Evolutionary conservation across 805 yeast species (phyloP), one percentile per base, ranked within the genome.

Genomic region (Saccharomycopsis microspora): DNA sequence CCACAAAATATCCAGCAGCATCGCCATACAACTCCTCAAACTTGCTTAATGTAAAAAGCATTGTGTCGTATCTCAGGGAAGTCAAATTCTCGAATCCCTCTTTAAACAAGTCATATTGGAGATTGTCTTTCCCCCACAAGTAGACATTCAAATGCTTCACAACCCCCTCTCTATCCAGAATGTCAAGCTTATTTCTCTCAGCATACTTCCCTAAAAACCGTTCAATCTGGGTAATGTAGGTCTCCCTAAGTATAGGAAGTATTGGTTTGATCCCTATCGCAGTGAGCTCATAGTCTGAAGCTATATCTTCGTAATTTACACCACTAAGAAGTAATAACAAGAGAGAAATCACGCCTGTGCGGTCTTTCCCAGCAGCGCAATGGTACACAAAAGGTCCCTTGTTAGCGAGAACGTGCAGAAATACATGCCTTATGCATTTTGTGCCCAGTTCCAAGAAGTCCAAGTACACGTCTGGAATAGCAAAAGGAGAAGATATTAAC

Each of bases 331-430:
- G 64, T 41, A 85, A 66, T 4, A 85, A 66, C 51, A 86, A 60
- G 78, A 86, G 83, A 2, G 80, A 74, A 54, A 83, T 59, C 9
- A 85, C 69, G 0, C 95, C 95, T 0, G 95, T 85, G 41, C 95
- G 72, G 60, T 86, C 95, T 60, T 85, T 86, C 2, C 95, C 95
- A 1, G 90, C 90, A 3, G 89, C 76, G 63, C 95, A 86, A 59
- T 85, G 90, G 61, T 80, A 76, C 6, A 82, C 62, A 49, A 86
- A 35, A 8, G 11, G 64, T 3, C 75, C 72, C 27, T 64, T 66
- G n/a, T 64, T 61, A 3, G 77, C 72, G 42, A 79, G 66, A 42
- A 86, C 65, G 56, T 68, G 75, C 42, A 64, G 61, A 56, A 85
- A 75, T 33, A 85, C 70, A 5, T 60, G 58, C 42, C 64, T 68